phyloP scores from a whole-genome alignment of 2,329 filamentous ascomycete genomes.

The Gremmenia infestans region DNA sequence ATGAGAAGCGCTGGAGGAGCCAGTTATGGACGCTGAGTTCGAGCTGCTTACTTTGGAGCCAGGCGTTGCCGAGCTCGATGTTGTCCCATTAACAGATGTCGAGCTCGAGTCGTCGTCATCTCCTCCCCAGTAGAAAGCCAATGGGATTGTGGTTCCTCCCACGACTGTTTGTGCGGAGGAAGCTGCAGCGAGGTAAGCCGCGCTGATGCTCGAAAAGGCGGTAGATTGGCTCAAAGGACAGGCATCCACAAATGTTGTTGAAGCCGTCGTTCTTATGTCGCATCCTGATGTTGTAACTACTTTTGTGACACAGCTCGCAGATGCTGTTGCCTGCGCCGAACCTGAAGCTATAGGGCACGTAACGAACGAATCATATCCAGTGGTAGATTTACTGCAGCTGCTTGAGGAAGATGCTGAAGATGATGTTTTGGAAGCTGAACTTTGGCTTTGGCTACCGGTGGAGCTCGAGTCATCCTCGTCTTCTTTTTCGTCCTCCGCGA shows the following conservation, averaged over 20 bases:
- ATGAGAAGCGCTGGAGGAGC: no score
- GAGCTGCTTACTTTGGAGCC: no score
- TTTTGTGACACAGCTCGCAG: background rate
- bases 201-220: background rate
- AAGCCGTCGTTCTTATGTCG: background rate
- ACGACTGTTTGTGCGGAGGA: background rate
- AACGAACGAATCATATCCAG: conserved; percentile 1
- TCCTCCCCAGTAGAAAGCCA: background rate
- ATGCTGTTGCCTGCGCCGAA: background rate
- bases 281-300: conserved; percentile 1
- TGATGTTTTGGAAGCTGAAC: background rate
- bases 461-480: background rate
- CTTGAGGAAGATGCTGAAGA: background rate
- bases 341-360: background rate
- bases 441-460: background rate
- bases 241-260: background rate
- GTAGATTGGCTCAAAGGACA: conserved; percentile 1
- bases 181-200: background rate
- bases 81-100: no score
- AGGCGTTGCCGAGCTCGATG: no score
- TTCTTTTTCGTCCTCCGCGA: background rate
- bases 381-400: background rate
- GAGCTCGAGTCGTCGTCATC: no score
- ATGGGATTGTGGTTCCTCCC: conserved; percentile 1
- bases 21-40: no score